Base-by-base conservation (phyloP, 1,284 basidiomycete species). In the Marasmius oreades region DNA sequence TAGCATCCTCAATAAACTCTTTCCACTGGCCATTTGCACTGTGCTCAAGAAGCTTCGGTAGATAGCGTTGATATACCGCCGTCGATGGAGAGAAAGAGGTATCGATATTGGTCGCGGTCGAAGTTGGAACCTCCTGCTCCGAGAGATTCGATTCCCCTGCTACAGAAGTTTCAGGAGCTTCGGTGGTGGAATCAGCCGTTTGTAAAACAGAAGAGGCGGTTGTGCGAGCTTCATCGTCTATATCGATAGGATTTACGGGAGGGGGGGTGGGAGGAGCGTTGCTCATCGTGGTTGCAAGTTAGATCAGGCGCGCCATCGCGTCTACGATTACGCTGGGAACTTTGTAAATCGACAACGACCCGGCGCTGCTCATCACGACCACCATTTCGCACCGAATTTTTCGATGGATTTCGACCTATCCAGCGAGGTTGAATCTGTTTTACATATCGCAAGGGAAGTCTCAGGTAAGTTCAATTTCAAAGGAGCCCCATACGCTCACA, bases 361-460 rank as follows among this genome's bases (percentile, higher is more conserved):
- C 28, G 31, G 18, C 33, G 28, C 42, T 5, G 18, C 45, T 44
- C 50, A 53, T 28, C 48, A 53, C 62, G 50, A 44, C 39, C 39
- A 20, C 11, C 28, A 46, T 33, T 48, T 20, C 45, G 51, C 50
- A 26, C 31, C 58, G 33, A 28, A 46, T 55, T 55, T 53, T 53
- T 59, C 51, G 28, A 83, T 87, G 84, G 80, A 85, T 56, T 70
- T 74, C 14, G 72, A 36, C 18, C 12, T 79, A 55, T 80, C 84
- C 59, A 88, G 91, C 53, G 89, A 92, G 64, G 86, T 93, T 62
- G 88, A 94, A 70, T 90, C 88, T 50, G 83, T 95, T 60, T 74
- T 95, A 28, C 94, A 92, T 67, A 87, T 95, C 57, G 88, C 84
- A 33, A 79, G 93, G 55, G 93, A 95, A 73, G 80, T 92, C 57